Conservation (phyloP, 2,329 filamentous ascomycete genomes). For the Elsinoe perseae region DNA sequence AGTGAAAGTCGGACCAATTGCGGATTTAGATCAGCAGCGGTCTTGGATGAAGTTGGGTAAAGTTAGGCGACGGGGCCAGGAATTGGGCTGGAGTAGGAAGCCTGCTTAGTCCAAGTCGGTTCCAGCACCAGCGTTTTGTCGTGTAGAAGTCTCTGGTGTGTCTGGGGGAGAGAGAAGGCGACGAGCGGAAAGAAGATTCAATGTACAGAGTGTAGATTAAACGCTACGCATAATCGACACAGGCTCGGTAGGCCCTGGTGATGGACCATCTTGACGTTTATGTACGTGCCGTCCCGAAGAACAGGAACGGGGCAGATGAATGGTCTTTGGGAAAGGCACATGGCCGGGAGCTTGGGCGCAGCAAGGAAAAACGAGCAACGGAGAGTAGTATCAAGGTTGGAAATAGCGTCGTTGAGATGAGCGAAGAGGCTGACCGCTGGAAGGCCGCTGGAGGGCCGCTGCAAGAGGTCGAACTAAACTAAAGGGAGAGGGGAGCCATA, state of each 20-base stretch:
- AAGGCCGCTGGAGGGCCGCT: neutral
- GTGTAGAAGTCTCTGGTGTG: neutral
- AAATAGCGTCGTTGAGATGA: conserved; percentile 9
- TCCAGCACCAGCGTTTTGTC: too few relatives aligned
- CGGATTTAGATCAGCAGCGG: neutral
- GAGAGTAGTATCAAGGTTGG: neutral
- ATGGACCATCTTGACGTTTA: conserved; percentile 12
- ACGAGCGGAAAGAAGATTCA: neutral
- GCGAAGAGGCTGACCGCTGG: neutral
- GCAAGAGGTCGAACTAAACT: neutral
- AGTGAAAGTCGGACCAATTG: neutral
- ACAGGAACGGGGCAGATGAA: conserved; percentile 11
- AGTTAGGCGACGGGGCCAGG: conserved; percentile 6
- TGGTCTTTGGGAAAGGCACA: neutral
- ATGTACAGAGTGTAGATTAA: neutral
- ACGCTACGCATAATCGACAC: neutral
- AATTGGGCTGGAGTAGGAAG: too few relatives aligned
- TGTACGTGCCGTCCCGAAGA: conserved; percentile 16
- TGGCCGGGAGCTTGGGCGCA: neutral
- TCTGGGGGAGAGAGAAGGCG: neutral
- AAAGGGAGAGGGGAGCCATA: neutral
- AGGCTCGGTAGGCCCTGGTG: conserved; percentile 5
- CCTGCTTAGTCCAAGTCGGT: too few relatives aligned
- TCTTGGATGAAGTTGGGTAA: neutral
- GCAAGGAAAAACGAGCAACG: neutral